Percentiles rank a stretch among this genome's conserved stretches.
Evolutionary conservation across 192 early-diverging fungal species (phyloP).

Genomic region (Cetraspora pellucida): DNA sequence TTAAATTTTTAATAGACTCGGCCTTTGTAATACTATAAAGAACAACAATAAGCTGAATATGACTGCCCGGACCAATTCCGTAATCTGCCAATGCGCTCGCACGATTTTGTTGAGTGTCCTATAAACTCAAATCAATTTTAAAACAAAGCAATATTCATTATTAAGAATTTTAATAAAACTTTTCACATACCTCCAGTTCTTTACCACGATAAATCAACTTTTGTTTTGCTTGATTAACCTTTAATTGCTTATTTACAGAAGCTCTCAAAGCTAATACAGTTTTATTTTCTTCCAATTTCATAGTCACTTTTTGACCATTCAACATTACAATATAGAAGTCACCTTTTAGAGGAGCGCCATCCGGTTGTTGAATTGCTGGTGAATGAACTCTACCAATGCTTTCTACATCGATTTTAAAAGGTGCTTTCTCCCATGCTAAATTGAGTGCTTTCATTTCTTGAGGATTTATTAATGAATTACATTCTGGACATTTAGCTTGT

Average conservation of each 20-base stretch:
- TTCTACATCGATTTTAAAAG: constrained; percentile 33
- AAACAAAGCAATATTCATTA: not conserved
- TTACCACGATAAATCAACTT: constrained; percentile 33
- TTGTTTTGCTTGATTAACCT: constrained; percentile 27
- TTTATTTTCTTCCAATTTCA: not conserved
- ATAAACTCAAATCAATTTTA: not conserved
- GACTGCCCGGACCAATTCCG: constrained; percentile 20
- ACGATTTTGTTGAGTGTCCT: not conserved
- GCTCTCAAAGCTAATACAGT: not conserved
- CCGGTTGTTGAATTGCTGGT: not conserved
- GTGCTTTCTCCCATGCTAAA: constrained; percentile 24
- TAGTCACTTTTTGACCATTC: constrained; percentile 18
- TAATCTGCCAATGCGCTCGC: constrained; percentile 3
- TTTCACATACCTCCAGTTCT: constrained; percentile 13
- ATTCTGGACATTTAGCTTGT: constrained; percentile 16
- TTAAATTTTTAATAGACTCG: constrained; percentile 24
- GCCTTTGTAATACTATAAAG: constrained; percentile 31
- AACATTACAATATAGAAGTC: constrained; percentile 22
- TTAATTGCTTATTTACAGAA: not conserved
- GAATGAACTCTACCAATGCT: not conserved
- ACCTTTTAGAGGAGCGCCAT: not conserved
- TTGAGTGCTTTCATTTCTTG: constrained; percentile 1
- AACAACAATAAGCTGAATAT: constrained; percentile 35
- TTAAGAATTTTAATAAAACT: not conserved
- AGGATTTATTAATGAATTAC: not conserved